These are phyloP conservation scores for Phlebiopsis flavidoalba DNA, from an alignment of 768 basidiomycete genomes.

Conservation along the genomic window DNA sequence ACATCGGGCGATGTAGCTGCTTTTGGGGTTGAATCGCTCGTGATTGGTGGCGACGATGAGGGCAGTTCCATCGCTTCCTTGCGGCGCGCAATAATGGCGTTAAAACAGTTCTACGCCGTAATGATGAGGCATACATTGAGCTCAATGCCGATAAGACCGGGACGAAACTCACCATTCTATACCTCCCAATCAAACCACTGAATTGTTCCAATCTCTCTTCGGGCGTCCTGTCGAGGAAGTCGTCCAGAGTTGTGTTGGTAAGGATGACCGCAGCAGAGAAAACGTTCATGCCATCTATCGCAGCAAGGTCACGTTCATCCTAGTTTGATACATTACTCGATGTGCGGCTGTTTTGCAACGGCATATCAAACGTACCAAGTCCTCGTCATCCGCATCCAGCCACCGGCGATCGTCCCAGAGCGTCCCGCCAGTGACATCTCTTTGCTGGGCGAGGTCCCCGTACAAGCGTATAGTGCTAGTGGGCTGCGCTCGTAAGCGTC, in stretches of 20 bases:
- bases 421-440: conserved; percentile 35
- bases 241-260: conserved; percentile 45
- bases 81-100: conserved; percentile 31
- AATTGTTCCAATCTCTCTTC: conserved; percentile 44
- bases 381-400: conserved; percentile 51
- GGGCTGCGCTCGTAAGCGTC: conserved; percentile 53
- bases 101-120: conserved; percentile 27
- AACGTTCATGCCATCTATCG: conserved; percentile 58
- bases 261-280: conserved; percentile 67
- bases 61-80: conserved; percentile 26
- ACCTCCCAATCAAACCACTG: conserved; percentile 40
- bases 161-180: conserved; percentile 44
- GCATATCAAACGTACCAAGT: conserved; percentile 22
- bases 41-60: conserved; percentile 14
- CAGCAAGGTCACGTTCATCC: conserved; percentile 58
- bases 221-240: conserved; percentile 47
- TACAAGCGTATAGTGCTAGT: conserved; percentile 45
- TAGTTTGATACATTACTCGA: conserved; percentile 18
- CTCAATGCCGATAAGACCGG: background rate
- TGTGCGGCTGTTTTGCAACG: background rate
- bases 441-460: conserved; percentile 49
- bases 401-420: conserved; percentile 61
- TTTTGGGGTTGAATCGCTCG: background rate
- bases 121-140: background rate
- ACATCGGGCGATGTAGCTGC: background rate